phyloP scores from a whole-genome alignment of 2,329 filamentous ascomycete genomes.

The Metarhizium robertsii region DNA sequence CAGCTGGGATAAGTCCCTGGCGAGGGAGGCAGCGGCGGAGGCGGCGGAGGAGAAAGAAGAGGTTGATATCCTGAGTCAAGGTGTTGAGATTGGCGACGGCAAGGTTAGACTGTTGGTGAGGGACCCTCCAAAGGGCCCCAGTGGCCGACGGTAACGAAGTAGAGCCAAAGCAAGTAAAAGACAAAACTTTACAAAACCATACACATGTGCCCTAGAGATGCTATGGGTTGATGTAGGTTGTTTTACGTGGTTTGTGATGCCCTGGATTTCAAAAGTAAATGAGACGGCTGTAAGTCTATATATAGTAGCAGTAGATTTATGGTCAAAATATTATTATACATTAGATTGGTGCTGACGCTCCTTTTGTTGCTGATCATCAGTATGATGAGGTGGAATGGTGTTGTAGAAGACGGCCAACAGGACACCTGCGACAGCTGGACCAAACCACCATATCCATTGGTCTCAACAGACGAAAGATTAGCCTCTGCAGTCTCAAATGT shows the following conservation, averaged over 20 bases:
- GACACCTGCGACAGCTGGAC: conserved; percentile 19
- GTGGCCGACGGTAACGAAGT: conserved; percentile 31
- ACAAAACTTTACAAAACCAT: conserved; percentile 19
- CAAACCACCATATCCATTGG: conserved; percentile 30
- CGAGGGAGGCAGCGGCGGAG: conserved; percentile 31
- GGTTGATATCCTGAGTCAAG: conserved; percentile 52
- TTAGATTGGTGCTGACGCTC: not conserved
- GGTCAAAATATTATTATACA: too few relatives aligned
- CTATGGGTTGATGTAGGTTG: not conserved
- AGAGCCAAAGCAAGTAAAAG: conserved; percentile 4
- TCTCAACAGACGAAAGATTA: conserved; percentile 1
- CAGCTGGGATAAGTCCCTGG: conserved; percentile 55
- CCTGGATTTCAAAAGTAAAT: too few relatives aligned
- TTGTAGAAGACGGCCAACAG: conserved; percentile 19
- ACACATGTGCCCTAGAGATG: not conserved
- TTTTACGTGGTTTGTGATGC: too few relatives aligned
- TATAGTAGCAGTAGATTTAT: too few relatives aligned
- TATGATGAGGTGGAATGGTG: conserved; percentile 20
- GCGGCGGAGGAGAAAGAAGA: conserved; percentile 30
- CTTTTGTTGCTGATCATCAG: not conserved
- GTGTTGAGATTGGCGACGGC: conserved; percentile 32
- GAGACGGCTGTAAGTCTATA: too few relatives aligned
- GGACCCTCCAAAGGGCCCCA: conserved; percentile 49
- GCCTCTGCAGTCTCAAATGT: not conserved
- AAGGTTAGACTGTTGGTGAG: conserved; percentile 57